phyloP scores from a whole-genome alignment of 208 protist species.

The Trypanosoma congolense region DNA sequence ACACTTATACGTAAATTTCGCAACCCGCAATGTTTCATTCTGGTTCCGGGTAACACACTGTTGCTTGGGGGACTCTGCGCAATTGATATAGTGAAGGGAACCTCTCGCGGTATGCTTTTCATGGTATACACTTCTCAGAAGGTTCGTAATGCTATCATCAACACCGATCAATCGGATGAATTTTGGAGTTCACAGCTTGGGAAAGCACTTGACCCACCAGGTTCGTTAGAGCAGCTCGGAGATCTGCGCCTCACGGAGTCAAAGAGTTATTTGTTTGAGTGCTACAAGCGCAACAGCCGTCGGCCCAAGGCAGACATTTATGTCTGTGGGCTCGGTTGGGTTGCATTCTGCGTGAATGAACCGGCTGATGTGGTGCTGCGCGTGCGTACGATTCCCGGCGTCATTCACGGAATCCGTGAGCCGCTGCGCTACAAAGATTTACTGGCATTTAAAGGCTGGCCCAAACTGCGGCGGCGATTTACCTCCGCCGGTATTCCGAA shows the following conservation, averaged over 20 bases:
- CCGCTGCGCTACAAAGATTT: conserved; percentile 87
- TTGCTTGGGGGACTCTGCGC: conserved; percentile 79
- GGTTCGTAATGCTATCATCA: conserved; percentile 69
- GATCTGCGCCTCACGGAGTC: conserved; percentile 51
- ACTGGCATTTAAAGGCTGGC: conserved; percentile 62
- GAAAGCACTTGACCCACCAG: conserved; percentile 68
- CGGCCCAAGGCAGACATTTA: conserved; percentile 88
- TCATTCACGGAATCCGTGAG: conserved; percentile 85
- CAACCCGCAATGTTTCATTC: conserved; percentile 82
- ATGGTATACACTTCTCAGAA: conserved; percentile 89
- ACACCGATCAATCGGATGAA: conserved; percentile 60
- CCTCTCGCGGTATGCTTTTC: conserved; percentile 68
- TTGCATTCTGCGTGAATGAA: conserved; percentile 77
- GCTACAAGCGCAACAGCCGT: conserved; percentile 65
- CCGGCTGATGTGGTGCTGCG: conserved; percentile 82
- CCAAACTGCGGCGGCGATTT: conserved; percentile 69
- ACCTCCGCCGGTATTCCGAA: conserved; percentile 50
- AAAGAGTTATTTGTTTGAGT: conserved; percentile 86
- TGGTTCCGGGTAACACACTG: conserved; percentile 81
- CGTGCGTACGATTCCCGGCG: conserved; percentile 84
- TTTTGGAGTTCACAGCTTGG: conserved; percentile 87
- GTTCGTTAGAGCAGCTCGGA: conserved; percentile 75
- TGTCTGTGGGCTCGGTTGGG: conserved; percentile 86
- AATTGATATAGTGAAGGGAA: conserved; percentile 80
- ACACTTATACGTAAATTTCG: conserved; percentile 83